A percentile compares a stretch with the other conserved stretches of the same genome.
phyloP scores from a whole-genome alignment of 1,139 yeast genomes.

The Kodamaea plutei region DNA sequence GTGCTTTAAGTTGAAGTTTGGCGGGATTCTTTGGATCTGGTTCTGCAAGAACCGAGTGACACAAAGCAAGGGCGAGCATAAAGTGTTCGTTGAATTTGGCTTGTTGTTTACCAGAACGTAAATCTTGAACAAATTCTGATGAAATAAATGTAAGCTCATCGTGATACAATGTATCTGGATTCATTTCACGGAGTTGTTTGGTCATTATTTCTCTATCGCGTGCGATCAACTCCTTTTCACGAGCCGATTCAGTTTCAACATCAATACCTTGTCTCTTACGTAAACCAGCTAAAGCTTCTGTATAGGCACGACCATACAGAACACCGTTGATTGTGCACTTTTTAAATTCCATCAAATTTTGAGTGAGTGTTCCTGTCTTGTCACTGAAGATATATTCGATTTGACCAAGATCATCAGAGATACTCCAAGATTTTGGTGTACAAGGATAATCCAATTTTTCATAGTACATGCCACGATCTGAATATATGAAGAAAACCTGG shows the following conservation, averaged over 20 bases:
- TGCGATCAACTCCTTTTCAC: conserved; percentile 36
- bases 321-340: conserved; percentile 55
- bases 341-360: conserved; percentile 58
- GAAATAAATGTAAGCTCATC: conserved; percentile 50
- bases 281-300: conserved; percentile 58
- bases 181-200: conserved; percentile 18
- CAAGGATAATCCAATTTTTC: conserved; percentile 53
- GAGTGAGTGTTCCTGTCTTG: conserved; percentile 60
- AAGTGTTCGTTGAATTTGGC: conserved; percentile 44
- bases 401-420: conserved; percentile 63
- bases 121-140: conserved; percentile 39
- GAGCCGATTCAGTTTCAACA: conserved; percentile 43
- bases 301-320: conserved; percentile 56
- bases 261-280: conserved; percentile 54
- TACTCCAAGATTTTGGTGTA: conserved; percentile 59
- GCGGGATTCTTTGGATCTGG: conserved; percentile 36
- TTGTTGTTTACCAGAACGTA: conserved; percentile 27
- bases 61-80: conserved; percentile 50
- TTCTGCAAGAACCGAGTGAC: conserved; percentile 60
- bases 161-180: conserved; percentile 20
- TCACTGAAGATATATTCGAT: conserved; percentile 60
- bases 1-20: conserved; percentile 46
- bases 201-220: conserved; percentile 40
- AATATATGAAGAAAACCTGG: conserved; percentile 54
- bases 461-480: conserved; percentile 51